These are phyloP conservation scores for Camellia japonica DNA, from an alignment of 148 eudicot genomes.

Conservation along the genomic window DNA sequence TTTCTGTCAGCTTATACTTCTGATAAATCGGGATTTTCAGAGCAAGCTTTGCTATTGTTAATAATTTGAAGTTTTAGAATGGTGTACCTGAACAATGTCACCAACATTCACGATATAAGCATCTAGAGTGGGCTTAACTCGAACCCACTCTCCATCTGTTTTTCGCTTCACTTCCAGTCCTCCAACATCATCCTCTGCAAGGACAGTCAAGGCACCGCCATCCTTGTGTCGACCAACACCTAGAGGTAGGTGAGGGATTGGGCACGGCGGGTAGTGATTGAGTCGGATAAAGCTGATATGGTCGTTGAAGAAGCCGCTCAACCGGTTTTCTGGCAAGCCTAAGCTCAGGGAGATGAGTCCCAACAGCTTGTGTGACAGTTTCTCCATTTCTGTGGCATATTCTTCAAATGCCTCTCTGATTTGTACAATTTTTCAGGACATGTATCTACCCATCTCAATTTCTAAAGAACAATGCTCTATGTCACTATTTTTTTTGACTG, in stretches of 20 bases:
- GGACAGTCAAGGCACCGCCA: slow-evolving; percentile 62
- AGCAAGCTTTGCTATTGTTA: background rate
- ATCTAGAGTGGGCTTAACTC: slow-evolving; percentile 54
- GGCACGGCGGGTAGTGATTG: slow-evolving; percentile 72
- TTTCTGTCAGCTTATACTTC: no score
- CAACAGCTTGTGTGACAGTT: slow-evolving; percentile 43
- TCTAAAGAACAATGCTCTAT: no score
- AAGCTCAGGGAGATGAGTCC: slow-evolving; percentile 68
- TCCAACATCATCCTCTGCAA: slow-evolving; percentile 77
- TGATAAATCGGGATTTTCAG: no score
- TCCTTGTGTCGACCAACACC: slow-evolving; percentile 83
- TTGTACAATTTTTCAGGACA: background rate
- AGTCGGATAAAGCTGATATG: slow-evolving; percentile 52
- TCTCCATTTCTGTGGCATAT: slow-evolving; percentile 53
- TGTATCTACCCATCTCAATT: no score
- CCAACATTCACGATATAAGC: slow-evolving; percentile 77
- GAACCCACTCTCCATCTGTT: slow-evolving; percentile 68
- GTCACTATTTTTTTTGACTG: no score
- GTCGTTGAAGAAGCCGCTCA: slow-evolving; percentile 41
- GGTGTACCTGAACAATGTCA: slow-evolving; percentile 70
- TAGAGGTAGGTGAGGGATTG: slow-evolving; percentile 55
- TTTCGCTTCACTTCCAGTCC: slow-evolving; percentile 76
- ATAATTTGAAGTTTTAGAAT: no score
- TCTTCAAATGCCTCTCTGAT: slow-evolving; percentile 59
- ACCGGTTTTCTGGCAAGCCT: slow-evolving; percentile 35